Evolutionary conservation across 495 filamentous ascomycete species (phyloP), one percentile per base, ranked within the genome.

Genomic region (Penicillium crystallinum): DNA sequence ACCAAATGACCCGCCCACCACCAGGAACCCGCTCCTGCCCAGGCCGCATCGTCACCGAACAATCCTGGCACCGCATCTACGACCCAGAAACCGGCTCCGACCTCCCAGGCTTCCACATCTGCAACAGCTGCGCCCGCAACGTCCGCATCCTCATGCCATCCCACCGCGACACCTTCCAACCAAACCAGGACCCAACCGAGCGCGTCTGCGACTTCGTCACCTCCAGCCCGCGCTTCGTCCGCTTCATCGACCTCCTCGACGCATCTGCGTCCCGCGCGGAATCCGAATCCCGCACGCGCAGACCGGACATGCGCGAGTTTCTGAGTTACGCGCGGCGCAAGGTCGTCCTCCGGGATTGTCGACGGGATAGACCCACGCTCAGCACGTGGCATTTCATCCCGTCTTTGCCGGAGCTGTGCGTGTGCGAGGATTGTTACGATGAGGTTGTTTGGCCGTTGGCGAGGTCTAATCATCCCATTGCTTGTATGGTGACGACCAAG

Each of bases 361-460:
- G 65, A 6, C 70, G 75, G 12, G 81, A 84, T 61, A 71, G 63
- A 10, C 72, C 75, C 6, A 58, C 79, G 12, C 54, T 70, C 29
- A 65, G 68, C 41, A 69, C 67, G 1, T 88, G 84, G 84, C 78
- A 87, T 64, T 79, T 78, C 56, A 84, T 85, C 47, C 78, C 83
- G 1, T 58, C 70, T 11, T 65, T 87, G 1, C 83, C 82, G 18
- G 81, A 86, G 40, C 75, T 89, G 54, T 84, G 82, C 5, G 78
- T 86, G 41, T 89, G 85, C 68, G 79, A 84, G 55, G 82, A 86
- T 62, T 89, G 88, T 68, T 91, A 84, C 64, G 77, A 82, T 10
- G 77, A 81, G 4, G 78, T 86, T 1, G 79, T 91, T 8, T 81
- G 78, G 75, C 89, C 88, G 3, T 67, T 81, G 18, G 73, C 81